Evolutionary conservation across 176 grass and related monocot genomes (phyloP), one percentile per base, ranked within the genome.

Genomic region (Aegilops speltoides): DNA sequence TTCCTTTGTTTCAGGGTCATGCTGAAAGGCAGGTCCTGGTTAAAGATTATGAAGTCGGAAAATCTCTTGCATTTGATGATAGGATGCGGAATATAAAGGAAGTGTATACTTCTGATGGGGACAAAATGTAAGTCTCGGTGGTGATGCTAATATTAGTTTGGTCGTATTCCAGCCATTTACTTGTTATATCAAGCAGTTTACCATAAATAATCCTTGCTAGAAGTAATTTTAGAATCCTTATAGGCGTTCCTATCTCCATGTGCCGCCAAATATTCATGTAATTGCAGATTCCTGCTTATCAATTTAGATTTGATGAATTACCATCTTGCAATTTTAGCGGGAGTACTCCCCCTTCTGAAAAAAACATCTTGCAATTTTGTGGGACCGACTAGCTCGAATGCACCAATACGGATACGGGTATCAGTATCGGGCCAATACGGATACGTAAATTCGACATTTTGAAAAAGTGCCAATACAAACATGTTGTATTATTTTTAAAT

Each of bases 101-200:
- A 68, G 95, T 95, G 50, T 98, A 93, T 85, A 91, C 91, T 77
- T 93, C 91, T 68, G 91, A 98, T 93, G 95, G 95, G 38, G 93
- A 34, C 74, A 95, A 70, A 91, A 90, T 98, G 95, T 93, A 98
- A 85, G 85, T 83, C 14, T 81, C 22, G 26, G 45, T 68, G 54
- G 52, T 65, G 77, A 19, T 73, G 52, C 17, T 56, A 2, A 56
- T 56, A 20, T 56, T 56, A 20, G 17, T 56, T 56, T 56, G 17
- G 52, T 56, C 52, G 8, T 56, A 56, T 56, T 56, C 2, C 6
- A 56, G 52, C 52, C 17, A 56, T 56, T 56, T 56, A 56, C 52
- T 56, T 56, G 54, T 64, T 59, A 26, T 16, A 32, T 40, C 24
- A 68, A 38, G 32, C 4, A 50, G 7, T 76, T 22, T 64, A 79